These are phyloP conservation scores for Rhododendron williamsianum DNA, from an alignment of 148 eudicot genomes.

Conservation along the genomic window DNA sequence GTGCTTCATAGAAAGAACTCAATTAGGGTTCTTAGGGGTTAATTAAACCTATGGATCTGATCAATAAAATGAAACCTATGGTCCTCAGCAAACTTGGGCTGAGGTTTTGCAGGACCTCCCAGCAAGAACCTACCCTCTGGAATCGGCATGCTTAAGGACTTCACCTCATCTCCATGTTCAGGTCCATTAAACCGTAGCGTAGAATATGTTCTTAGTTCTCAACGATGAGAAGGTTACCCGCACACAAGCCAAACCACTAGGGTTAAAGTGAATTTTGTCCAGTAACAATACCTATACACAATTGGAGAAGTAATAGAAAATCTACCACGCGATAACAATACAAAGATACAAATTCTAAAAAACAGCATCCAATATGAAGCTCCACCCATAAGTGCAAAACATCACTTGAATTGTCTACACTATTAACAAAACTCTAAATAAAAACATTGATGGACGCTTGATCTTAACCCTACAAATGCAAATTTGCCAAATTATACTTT, in stretches of 20 bases:
- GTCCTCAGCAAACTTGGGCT: neutral
- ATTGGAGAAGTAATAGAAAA: neutral
- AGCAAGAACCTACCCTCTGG: neutral
- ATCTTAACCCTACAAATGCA: neutral
- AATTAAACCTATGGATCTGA: neutral
- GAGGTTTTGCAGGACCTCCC: neutral
- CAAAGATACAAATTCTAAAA: neutral
- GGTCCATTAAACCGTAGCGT: neutral
- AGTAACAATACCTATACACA: neutral
- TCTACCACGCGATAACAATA: neutral
- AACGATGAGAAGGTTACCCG: neutral
- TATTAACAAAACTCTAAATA: neutral
- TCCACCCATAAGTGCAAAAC: neutral
- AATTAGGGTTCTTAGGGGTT: neutral
- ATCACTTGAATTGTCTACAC: neutral
- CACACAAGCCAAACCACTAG: neutral
- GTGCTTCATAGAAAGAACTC: neutral
- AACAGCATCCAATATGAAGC: neutral
- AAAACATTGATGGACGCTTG: neutral
- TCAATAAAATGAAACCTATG: neutral
- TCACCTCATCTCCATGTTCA: neutral
- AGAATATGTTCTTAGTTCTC: neutral
- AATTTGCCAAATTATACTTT: neutral
- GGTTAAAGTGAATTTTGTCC: neutral
- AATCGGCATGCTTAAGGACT: neutral